These are phyloP conservation scores for Actinomucor elegans DNA, from an alignment of 371 early-diverging fungal genomes.

Conservation along the genomic window DNA sequence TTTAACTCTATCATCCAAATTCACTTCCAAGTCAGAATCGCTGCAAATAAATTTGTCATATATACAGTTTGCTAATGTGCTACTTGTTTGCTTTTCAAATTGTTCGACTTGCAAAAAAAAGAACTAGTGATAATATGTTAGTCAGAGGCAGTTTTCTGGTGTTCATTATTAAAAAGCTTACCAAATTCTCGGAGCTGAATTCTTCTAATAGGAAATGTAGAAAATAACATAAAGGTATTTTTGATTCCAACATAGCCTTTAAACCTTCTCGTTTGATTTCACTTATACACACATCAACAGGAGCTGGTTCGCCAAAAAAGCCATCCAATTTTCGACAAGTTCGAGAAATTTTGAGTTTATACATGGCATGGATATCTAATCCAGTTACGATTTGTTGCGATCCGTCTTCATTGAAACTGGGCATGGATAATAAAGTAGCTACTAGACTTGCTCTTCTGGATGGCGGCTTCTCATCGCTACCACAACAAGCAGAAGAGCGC, in stretches of 20 bases:
- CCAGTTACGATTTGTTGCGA: neutral
- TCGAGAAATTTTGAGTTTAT: constrained; percentile 27
- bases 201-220: constrained; percentile 51
- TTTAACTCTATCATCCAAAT: constrained; percentile 52
- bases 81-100: constrained; percentile 35
- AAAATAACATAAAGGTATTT: constrained; percentile 60
- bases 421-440: constrained; percentile 20
- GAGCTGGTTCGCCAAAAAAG: constrained; percentile 54
- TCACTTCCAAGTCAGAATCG: constrained; percentile 51
- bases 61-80: constrained; percentile 28
- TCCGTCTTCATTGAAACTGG: constrained; percentile 1
- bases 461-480: constrained; percentile 9
- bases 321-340: constrained; percentile 42
- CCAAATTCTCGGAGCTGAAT: constrained; percentile 58
- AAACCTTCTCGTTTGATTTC: constrained; percentile 55
- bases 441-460: constrained; percentile 12
- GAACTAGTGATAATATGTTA: no score
- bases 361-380: constrained; percentile 33
- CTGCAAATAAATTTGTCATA: constrained; percentile 46
- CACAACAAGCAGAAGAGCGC: constrained; percentile 29
- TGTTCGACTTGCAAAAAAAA: constrained; percentile 56
- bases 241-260: constrained; percentile 54
- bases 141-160: no score
- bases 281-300: constrained; percentile 48
- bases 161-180: constrained; percentile 8